Percentiles rank a stretch among this genome's conserved stretches.
Conservation (phyloP, 768 basidiomycete species). For the Pleurotus citrinopileatus region DNA sequence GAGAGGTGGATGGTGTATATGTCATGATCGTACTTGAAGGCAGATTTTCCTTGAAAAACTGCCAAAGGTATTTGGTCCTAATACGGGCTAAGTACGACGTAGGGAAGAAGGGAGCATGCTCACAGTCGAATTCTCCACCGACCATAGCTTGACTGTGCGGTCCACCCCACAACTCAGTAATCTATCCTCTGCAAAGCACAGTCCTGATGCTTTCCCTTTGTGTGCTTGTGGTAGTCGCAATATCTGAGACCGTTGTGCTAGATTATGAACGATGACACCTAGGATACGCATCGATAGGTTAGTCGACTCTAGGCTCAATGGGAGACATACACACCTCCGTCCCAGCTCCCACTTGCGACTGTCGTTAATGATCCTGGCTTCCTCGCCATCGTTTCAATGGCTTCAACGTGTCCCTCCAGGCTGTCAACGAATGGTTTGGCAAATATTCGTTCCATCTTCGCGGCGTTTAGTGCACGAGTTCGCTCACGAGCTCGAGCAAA, state of each 20-base stretch:
- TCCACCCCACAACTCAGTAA: slow-evolving; percentile 83
- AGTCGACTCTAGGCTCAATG: not conserved
- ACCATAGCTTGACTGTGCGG: slow-evolving; percentile 81
- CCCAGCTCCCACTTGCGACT: slow-evolving; percentile 92
- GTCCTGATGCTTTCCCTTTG: slow-evolving; percentile 81
- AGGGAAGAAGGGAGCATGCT: slow-evolving; percentile 10
- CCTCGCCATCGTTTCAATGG: slow-evolving; percentile 81
- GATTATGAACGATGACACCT: slow-evolving; percentile 88
- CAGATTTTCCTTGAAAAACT: slow-evolving; percentile 80
- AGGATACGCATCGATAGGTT: not conserved
- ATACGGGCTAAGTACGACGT: not conserved
- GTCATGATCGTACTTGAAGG: slow-evolving; percentile 72
- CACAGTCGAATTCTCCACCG: slow-evolving; percentile 38
- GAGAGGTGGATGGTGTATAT: slow-evolving; percentile 6
- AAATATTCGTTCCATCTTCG: slow-evolving; percentile 96
- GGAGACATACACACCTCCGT: slow-evolving; percentile 70
- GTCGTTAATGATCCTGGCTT: slow-evolving; percentile 71
- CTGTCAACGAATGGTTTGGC: slow-evolving; percentile 94
- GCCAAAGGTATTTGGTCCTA: slow-evolving; percentile 54
- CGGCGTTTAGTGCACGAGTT: slow-evolving; percentile 89
- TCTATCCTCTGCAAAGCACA: slow-evolving; percentile 68
- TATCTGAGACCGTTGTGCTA: slow-evolving; percentile 54
- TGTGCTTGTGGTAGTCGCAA: slow-evolving; percentile 68
- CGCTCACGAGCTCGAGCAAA: slow-evolving; percentile 92
- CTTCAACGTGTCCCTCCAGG: slow-evolving; percentile 91